phyloP scores from a whole-genome alignment of 768 basidiomycete genomes.

The Mycena chlorophos region DNA sequence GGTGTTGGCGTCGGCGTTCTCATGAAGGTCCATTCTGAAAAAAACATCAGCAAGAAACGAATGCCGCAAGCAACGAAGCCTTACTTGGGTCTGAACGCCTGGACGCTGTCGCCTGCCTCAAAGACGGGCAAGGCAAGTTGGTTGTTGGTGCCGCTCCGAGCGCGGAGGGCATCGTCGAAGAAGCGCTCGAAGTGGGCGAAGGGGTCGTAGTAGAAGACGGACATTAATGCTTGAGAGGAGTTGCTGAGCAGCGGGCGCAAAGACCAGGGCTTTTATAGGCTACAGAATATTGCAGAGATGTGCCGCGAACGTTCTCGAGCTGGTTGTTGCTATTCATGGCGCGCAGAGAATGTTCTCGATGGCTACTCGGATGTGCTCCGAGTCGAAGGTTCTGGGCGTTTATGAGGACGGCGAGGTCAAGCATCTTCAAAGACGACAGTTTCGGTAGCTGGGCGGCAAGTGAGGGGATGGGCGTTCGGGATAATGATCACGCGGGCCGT shows the following conservation, averaged over 20 bases:
- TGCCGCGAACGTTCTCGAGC: no score
- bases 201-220: conserved; percentile 44
- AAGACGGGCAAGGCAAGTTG: conserved; percentile 12
- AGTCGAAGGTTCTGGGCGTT: no score
- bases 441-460: no score
- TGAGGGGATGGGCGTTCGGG: no score
- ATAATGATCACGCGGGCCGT: no score
- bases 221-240: conserved; percentile 14
- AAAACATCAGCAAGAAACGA: neutral
- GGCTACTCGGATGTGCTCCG: no score
- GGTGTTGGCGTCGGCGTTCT: conserved; percentile 45
- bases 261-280: neutral
- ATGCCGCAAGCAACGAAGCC: neutral
- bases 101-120: conserved; percentile 16
- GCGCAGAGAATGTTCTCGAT: no score
- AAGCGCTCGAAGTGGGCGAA: conserved; percentile 47
- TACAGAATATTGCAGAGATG: no score
- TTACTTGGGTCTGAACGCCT: conserved; percentile 36
- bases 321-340: no score
- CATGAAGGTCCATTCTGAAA: conserved; percentile 57
- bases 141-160: conserved; percentile 15
- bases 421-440: no score
- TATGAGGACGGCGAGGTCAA: no score
- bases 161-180: conserved; percentile 38
- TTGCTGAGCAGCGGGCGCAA: neutral